These are phyloP conservation scores for Chytridiales sp. DNA, from an alignment of 371 early-diverging fungal genomes.

Conservation along the genomic window DNA sequence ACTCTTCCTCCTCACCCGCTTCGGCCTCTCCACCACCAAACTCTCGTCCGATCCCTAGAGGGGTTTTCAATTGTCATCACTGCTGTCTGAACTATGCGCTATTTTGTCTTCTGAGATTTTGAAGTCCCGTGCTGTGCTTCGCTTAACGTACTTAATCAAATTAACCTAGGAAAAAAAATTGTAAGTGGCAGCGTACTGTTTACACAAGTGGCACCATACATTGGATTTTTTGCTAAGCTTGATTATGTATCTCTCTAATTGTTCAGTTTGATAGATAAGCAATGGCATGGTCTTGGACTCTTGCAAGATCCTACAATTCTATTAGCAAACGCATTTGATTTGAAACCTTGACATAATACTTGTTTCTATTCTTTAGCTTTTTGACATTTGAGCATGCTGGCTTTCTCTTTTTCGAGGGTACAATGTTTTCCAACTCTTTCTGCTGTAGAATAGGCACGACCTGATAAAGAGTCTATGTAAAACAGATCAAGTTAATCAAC, in stretches of 20 bases:
- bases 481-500: not conserved
- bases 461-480: constrained; percentile 8
- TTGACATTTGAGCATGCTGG: constrained; percentile 9
- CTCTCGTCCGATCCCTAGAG: too few species aligned
- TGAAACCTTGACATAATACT: not conserved
- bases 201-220: constrained; percentile 26
- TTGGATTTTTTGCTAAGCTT: constrained; percentile 63
- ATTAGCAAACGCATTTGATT: not conserved
- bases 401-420: not conserved
- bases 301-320: constrained; percentile 45
- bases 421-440: constrained; percentile 5
- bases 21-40: too few species aligned
- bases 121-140: constrained; percentile 71
- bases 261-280: constrained; percentile 65
- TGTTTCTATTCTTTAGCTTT: constrained; percentile 14
- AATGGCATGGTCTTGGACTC: constrained; percentile 66
- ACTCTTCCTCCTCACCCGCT: too few species aligned
- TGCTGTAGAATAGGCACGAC: constrained; percentile 18
- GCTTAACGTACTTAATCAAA: constrained; percentile 66
- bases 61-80: too few species aligned
- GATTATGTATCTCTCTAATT: constrained; percentile 67
- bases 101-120: constrained; percentile 56
- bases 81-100: constrained; percentile 5
- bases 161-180: constrained; percentile 35
- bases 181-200: not conserved